Evolutionary conservation across 805 yeast genomes (phyloP), one percentile per base, ranked within the genome.

Genomic region (Myxozyma udenii): DNA sequence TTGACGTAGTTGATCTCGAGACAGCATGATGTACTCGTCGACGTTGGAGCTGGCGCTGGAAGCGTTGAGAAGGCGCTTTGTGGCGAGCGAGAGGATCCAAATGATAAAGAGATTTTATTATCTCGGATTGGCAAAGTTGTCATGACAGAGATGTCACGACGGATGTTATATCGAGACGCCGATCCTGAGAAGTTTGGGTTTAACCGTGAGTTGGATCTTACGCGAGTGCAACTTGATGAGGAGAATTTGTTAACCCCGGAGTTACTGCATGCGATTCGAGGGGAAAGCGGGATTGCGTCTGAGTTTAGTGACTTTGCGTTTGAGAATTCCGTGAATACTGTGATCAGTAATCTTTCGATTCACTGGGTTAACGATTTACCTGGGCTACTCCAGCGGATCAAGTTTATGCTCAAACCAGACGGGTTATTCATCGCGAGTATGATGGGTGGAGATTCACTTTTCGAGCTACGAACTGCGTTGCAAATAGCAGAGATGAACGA

Each of bases 311-410:
- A 55, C 21, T 39, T 22, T n/a, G 16, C 44, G 18, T 55, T 54
- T 73, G 46, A 68, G 35, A 60, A 55, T 19, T 35, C 73, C 18
- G 84, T 76, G 62, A 90, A 86, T 65, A 85, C 88, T 2, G 85
- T 87, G 1, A 66, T 87, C 2, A 82, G 89, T 1, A 86, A 85
- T 64, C 66, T 86, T 58, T 77, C 86, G 21, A 64, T 87, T 64
- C 95, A 87, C 66, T 87, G 95, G 95, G 80, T 85, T 52, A 87
- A 87, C 62, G 90, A 87, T 61, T 74, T 87, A n/a, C 95, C 95
- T 0, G 72, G 74, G 1, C 78, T 80, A 1, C 74, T 87, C 46
- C 66, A 68, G 16, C 74, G 78, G 53, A 75, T 87, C 59, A 78
- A 81, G 63, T 63, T 69, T 3, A 74, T 85, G 23, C 71, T 87